Percentiles rank a stretch among this genome's conserved stretches.
Evolutionary conservation across 345 rosid genomes (phyloP).

Genomic region (Eucalyptus regnans): DNA sequence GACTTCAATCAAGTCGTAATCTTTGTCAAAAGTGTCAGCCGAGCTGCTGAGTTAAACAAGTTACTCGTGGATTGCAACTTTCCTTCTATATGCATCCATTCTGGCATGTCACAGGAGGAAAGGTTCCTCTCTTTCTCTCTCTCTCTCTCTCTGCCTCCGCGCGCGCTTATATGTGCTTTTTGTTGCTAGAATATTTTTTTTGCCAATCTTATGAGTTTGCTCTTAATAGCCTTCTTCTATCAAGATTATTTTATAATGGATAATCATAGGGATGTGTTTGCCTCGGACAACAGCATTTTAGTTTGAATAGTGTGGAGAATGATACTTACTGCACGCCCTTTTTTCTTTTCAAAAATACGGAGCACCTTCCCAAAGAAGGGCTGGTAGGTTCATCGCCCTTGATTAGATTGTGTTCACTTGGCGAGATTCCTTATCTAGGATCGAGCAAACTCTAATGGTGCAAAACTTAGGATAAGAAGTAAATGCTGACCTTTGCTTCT

Average conservation of each 20-base stretch:
- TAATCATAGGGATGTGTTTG: neutral
- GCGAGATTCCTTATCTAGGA: neutral
- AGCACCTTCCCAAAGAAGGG: neutral
- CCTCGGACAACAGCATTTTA: neutral
- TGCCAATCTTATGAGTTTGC: neutral
- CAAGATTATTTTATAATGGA: neutral
- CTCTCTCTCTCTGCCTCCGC: neutral
- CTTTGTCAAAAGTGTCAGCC: slow-evolving; percentile 91
- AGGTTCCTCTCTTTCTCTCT: slow-evolving; percentile 28
- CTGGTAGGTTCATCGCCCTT: neutral
- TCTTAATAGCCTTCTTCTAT: neutral
- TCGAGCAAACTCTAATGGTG: neutral
- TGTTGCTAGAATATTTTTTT: neutral
- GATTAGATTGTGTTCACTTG: neutral
- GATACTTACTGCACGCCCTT: neutral
- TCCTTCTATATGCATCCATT: slow-evolving; percentile 96
- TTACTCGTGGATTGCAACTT: slow-evolving; percentile 91
- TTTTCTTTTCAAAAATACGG: neutral
- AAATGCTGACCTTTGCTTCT: neutral
- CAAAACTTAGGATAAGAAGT: neutral
- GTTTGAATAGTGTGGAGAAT: neutral
- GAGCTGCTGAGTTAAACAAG: slow-evolving; percentile 95
- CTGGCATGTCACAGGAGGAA: slow-evolving; percentile 99
- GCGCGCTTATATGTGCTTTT: neutral
- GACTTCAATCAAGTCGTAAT: slow-evolving; percentile 99